Evolutionary conservation across 108 stramenopile species (phyloP).

Genomic region (Fragilariopsis cylindrus): DNA sequence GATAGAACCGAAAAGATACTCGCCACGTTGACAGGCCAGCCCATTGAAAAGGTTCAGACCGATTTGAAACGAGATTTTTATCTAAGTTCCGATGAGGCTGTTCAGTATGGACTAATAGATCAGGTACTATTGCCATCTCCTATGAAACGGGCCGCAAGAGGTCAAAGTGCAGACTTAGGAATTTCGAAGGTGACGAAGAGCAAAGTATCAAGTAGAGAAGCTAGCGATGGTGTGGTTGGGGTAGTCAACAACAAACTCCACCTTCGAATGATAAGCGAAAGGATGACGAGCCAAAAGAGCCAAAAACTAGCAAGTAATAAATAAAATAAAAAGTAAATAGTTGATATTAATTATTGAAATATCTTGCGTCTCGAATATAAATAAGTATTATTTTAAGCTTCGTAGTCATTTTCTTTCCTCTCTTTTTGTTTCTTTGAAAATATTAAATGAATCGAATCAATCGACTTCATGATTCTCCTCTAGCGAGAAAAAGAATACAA

Average conservation of each 20-base stretch:
- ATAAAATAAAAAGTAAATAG: background rate
- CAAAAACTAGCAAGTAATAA: slow-evolving; percentile 66
- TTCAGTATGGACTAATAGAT: slow-evolving; percentile 87
- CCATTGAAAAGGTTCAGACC: slow-evolving; percentile 62
- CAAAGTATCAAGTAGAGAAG: slow-evolving; percentile 70
- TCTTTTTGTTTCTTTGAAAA: no score
- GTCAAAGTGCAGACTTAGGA: slow-evolving; percentile 66
- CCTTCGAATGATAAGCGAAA: slow-evolving; percentile 9
- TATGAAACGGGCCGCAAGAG: slow-evolving; percentile 55
- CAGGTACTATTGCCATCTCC: slow-evolving; percentile 70
- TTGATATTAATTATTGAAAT: no score
- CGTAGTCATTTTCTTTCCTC: no score
- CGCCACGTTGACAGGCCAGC: slow-evolving; percentile 79
- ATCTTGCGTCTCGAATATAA: no score
- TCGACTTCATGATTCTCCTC: no score
- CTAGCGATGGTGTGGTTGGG: no score
- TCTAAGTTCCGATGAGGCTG: slow-evolving; percentile 87
- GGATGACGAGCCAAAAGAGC: slow-evolving; percentile 55
- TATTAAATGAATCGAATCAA: no score
- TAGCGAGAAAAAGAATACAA: no score
- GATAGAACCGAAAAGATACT: slow-evolving; percentile 72
- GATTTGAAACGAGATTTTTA: slow-evolving; percentile 96
- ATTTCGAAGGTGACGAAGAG: slow-evolving; percentile 69
- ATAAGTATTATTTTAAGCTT: no score
- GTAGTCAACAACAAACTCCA: slow-evolving; percentile 37